Evolutionary conservation across 805 yeast species (phyloP).

Genomic region (Schwanniomyces sp.): DNA sequence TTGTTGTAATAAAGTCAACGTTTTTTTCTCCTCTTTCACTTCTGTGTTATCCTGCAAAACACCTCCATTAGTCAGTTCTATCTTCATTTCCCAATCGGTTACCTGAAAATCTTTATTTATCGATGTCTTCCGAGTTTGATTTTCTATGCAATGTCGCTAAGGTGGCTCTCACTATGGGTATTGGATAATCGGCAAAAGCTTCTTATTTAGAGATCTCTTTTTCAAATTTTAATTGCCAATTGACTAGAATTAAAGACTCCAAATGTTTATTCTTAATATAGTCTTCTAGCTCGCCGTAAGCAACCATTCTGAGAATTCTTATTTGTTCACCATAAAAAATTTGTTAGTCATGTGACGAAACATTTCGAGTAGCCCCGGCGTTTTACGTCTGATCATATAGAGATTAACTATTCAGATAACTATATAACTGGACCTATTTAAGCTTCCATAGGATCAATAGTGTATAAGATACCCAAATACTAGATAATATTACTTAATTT

Average conservation of each 20-base stretch:
- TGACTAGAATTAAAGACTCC: neutral
- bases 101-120: neutral
- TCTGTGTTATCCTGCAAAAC: neutral
- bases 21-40: neutral
- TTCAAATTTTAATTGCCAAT: neutral
- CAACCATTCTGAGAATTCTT: neutral
- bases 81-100: neutral
- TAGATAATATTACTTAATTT: too few species aligned
- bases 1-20: neutral
- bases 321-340: constrained; percentile 1
- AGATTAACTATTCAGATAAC: too few species aligned
- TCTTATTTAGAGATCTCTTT: neutral
- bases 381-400: neutral
- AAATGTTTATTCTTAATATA: neutral
- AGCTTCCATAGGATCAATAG: too few species aligned
- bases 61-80: neutral
- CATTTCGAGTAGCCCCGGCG: neutral
- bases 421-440: too few species aligned
- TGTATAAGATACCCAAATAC: too few species aligned
- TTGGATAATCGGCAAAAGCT: neutral
- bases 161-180: too few species aligned
- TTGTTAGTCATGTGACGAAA: neutral
- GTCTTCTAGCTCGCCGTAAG: neutral
- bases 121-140: neutral
- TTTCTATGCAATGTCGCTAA: too few species aligned